These are phyloP conservation scores for Avena eriantha DNA, from an alignment of 176 grass and related monocot species.

Conservation along the genomic window DNA sequence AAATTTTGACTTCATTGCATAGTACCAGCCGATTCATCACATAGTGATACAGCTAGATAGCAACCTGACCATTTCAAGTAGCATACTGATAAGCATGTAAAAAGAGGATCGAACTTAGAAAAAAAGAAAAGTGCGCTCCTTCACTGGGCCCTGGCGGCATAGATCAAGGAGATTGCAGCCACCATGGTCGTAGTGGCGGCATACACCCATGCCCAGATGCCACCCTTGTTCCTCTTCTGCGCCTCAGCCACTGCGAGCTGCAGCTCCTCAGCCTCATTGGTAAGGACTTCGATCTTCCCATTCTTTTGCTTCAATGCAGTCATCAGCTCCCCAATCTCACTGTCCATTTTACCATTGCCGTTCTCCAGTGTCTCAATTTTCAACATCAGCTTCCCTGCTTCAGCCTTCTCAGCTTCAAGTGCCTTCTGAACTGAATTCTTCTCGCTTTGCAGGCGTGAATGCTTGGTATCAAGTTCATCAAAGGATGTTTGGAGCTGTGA, in stretches of 20 bases:
- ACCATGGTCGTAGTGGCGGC: slow-evolving; percentile 56
- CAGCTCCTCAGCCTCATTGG: slow-evolving; percentile 42
- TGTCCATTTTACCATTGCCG: slow-evolving; percentile 41
- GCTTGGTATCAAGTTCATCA: slow-evolving; percentile 23
- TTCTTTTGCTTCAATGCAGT: slow-evolving; percentile 35
- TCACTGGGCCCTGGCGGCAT: slow-evolving; percentile 51
- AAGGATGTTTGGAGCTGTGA: slow-evolving; percentile 45
- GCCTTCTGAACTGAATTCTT: slow-evolving; percentile 46
- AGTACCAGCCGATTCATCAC: slow-evolving; percentile 37
- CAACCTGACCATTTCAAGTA: slow-evolving; percentile 38
- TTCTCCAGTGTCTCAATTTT: slow-evolving; percentile 55
- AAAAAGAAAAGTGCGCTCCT: slow-evolving; percentile 32
- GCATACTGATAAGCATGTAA: slow-evolving; percentile 6
- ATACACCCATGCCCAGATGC: slow-evolving; percentile 68
- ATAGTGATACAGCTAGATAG: slow-evolving; percentile 35
- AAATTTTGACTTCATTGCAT: slow-evolving; percentile 43
- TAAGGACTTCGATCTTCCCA: slow-evolving; percentile 46
- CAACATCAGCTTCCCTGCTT: slow-evolving; percentile 39
- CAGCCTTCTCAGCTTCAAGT: slow-evolving; percentile 47
- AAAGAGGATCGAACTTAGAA: slow-evolving; percentile 9
- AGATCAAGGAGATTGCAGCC: slow-evolving; percentile 66
- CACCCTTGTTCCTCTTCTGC: slow-evolving; percentile 49
- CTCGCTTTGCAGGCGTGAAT: slow-evolving; percentile 32
- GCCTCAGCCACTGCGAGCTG: slow-evolving; percentile 55
- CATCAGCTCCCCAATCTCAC: slow-evolving; percentile 51